phyloP scores from a whole-genome alignment of 768 basidiomycete species.

The Boletus insuetus region DNA sequence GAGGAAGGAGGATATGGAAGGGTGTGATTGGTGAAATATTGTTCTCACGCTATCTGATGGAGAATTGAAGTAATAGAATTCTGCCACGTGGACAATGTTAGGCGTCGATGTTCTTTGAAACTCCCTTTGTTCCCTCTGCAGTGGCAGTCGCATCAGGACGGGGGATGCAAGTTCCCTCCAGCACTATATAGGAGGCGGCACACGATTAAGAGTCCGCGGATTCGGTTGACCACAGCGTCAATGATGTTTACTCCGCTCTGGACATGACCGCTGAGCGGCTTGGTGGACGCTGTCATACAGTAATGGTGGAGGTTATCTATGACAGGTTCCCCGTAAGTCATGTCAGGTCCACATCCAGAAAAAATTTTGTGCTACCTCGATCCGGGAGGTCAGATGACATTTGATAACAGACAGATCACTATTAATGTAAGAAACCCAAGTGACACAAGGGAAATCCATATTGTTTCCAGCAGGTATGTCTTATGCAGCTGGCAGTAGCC shows the following conservation, averaged over 20 bases:
- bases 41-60: slow-evolving; percentile 10
- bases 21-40: slow-evolving; percentile 37
- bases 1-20: slow-evolving; percentile 56
- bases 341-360: too few species aligned
- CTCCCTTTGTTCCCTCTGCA: slow-evolving; percentile 2
- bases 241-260: slow-evolving; percentile 4
- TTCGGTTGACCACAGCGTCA: slow-evolving; percentile 2
- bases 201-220: slow-evolving; percentile 18
- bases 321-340: neutral
- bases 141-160: neutral
- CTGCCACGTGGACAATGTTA: slow-evolving; percentile 6
- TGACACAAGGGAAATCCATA: neutral
- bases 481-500: neutral
- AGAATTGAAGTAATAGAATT: slow-evolving; percentile 25
- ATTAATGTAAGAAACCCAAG: neutral
- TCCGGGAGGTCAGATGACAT: slow-evolving; percentile 6
- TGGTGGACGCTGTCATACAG: neutral
- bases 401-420: slow-evolving; percentile 3
- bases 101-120: neutral
- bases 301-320: neutral
- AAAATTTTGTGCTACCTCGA: neutral
- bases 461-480: too few species aligned
- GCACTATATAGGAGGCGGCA: slow-evolving; percentile 10
- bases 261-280: neutral
- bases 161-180: neutral